Evolutionary conservation across 1,284 basidiomycete genomes (phyloP).

Genomic region (Bjerkandera adusta): DNA sequence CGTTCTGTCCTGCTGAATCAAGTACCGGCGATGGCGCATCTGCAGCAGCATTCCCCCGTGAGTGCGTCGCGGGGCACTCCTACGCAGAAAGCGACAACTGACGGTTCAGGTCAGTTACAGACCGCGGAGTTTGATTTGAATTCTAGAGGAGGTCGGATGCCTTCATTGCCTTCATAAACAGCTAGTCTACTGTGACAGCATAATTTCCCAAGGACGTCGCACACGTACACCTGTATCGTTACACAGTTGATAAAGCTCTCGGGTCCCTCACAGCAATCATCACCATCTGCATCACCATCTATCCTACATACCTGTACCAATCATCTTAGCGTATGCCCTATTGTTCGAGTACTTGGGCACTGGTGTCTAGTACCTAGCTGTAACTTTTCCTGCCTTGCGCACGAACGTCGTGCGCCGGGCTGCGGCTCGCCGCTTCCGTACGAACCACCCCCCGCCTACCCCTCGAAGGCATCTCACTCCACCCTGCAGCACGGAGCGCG

Average conservation of each 20-base stretch:
- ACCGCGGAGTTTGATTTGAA: conserved; percentile 18
- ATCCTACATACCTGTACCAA: conserved; percentile 15
- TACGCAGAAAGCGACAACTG: conserved; percentile 38
- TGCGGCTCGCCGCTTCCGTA: no score
- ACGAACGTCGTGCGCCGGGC: neutral
- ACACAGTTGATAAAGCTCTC: conserved; percentile 18
- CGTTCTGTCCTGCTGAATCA: conserved; percentile 40
- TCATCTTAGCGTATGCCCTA: conserved; percentile 14
- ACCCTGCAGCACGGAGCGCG: no score
- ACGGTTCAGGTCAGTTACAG: conserved; percentile 15
- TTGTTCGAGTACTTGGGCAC: conserved; percentile 10
- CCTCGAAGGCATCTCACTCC: neutral
- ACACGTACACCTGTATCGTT: conserved; percentile 22
- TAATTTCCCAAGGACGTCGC: conserved; percentile 16
- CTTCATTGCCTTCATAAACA: conserved; percentile 13
- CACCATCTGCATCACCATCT: conserved; percentile 16
- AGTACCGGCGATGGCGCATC: conserved; percentile 35
- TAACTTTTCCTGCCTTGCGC: neutral
- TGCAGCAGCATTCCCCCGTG: conserved; percentile 23
- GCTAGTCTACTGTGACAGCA: conserved; percentile 5
- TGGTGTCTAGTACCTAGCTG: neutral
- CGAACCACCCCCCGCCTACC: no score
- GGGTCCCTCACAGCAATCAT: conserved; percentile 15
- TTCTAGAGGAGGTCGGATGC: conserved; percentile 19
- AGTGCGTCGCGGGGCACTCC: conserved; percentile 38